Evolutionary conservation across 768 basidiomycete species (phyloP), one percentile per base, ranked within the genome.

Genomic region (Pisolithus marmoratus): DNA sequence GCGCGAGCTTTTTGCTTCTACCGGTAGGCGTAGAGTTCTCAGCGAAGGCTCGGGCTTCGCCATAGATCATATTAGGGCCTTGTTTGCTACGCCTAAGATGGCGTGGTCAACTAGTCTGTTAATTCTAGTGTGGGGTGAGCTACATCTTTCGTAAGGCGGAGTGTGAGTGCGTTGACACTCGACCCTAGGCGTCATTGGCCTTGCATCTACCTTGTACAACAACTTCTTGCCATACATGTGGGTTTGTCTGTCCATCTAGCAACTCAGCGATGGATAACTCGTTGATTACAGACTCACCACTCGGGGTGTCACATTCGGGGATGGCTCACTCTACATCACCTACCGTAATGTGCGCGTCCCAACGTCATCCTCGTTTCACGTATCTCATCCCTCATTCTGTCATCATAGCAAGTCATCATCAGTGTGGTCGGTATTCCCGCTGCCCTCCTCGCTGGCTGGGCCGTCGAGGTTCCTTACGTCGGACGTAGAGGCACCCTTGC

Each of bases 401-500:
- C 17, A 24, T 29, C 38, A 46, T 58, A 87, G 85, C 80, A 82
- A 78, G 81, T 83, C 15, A 87, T 90, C 50, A 63, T 89, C 34
- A 83, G 81, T 50, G 71, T 79, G 0, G 74, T 84, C 24, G 85
- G 87, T 11, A 74, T 90, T 7, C 87, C 87, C 0, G 84, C 85
- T 0, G 83, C 87, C 1, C 73, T 90, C 24, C 64, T 89, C 7
- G 84, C 87, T 0, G 88, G 86, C 0, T 83, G 80, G 71, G 72
- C 82, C 34, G 85, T 90, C 36, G 85, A 89, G 55, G 58, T 80
- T 20, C 84, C 80, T 0, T 67, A 72, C 51, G 58, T 89, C 8
- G 88, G 87, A 22, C 73, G 87, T 31, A 79, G 75, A 52, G 87
- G 87, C 46, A 83, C 85, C 8, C 70, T 90, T 12, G 77, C 82